Base-by-base conservation (phyloP, 805 yeast genomes). In the Zygoascus bituminiphila region DNA sequence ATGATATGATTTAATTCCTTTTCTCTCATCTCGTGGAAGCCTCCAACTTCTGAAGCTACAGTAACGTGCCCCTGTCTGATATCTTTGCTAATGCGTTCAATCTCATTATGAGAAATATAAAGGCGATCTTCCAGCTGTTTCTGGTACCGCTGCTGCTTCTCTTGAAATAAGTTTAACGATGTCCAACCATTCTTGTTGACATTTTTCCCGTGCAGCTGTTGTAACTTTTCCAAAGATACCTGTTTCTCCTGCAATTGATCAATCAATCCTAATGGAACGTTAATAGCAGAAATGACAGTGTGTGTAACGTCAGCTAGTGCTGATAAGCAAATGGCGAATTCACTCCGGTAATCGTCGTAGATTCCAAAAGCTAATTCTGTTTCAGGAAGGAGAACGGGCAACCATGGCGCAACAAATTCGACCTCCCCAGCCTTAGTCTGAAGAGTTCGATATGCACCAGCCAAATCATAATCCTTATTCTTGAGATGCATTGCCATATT, bases 41-140 rank as follows among this genome's bases (percentile, higher is more conserved):
- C 63, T 8, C 69, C 69, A 9, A 69, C 59, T 51, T 69, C 73
- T 7, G 60, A 54, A 1, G 73, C 73, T 5, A 69, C 52, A 1
- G 61, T 47, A 20, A 58, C 58, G 45, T 70, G 73, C 1, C 65
- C 54, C n/a, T 57, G 57, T 37, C 59, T 49, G 20, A 70, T 57
- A 38, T 61, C 63, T 19, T 53, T 50, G 33, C 66, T 63, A 14
- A 67, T 48, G 14, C 59, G 46, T 12, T 52, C 47, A 36, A 67
- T 60, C 26, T 57, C 60, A n/a, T 51, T 52, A 38, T 62, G 59
- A 2, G 62, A 49, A 5, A 50, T 46, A 17, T 57, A 55, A n/a
- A 69, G 60, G 10, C 53, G 52, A n/a, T 55, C 59, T 36, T 61
- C 63, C 17, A 58, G 51, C 10, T 47, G 57, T n/a, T 55, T 55